phyloP scores from a whole-genome alignment of 2,329 filamentous ascomycete genomes.

The Fusarium albosuccineum region DNA sequence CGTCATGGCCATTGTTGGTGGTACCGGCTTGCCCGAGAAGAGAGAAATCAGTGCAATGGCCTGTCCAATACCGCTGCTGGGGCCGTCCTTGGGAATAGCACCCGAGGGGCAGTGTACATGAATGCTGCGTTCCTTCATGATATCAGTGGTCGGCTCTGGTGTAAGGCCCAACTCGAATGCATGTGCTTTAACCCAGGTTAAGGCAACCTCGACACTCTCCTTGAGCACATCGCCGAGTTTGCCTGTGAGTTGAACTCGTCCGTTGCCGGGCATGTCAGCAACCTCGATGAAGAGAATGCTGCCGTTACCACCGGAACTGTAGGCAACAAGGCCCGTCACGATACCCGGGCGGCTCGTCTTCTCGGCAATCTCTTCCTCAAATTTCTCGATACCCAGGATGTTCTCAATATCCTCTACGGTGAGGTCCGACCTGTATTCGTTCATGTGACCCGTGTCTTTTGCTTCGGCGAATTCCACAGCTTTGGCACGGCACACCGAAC shows the following conservation, averaged over 20 bases:
- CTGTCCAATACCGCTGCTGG: slow-evolving; percentile 90
- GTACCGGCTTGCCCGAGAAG: slow-evolving; percentile 87
- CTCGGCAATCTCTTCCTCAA: slow-evolving; percentile 95
- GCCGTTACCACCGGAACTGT: slow-evolving; percentile 91
- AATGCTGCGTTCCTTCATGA: slow-evolving; percentile 94
- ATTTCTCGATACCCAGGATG: slow-evolving; percentile 93
- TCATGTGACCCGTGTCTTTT: slow-evolving; percentile 77
- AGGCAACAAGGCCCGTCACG: slow-evolving; percentile 95
- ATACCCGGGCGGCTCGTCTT: slow-evolving; percentile 87
- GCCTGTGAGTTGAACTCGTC: slow-evolving; percentile 93
- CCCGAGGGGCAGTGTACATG: slow-evolving; percentile 97
- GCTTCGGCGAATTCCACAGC: slow-evolving; percentile 95
- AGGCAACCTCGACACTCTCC: slow-evolving; percentile 94
- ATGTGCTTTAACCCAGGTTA: slow-evolving; percentile 97
- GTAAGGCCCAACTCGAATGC: slow-evolving; percentile 91
- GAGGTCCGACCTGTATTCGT: slow-evolving; percentile 79
- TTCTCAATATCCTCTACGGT: slow-evolving; percentile 85
- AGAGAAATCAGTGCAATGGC: slow-evolving; percentile 93
- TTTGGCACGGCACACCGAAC: slow-evolving; percentile 93
- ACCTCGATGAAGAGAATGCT: slow-evolving; percentile 99
- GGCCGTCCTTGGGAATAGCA: slow-evolving; percentile 93
- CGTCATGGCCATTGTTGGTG: slow-evolving; percentile 96
- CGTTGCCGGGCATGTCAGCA: slow-evolving; percentile 94
- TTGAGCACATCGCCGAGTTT: slow-evolving; percentile 97
- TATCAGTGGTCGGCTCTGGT: slow-evolving; percentile 83